Evolutionary conservation across 208 protist species (phyloP).

Genomic region (Leishmania major): DNA sequence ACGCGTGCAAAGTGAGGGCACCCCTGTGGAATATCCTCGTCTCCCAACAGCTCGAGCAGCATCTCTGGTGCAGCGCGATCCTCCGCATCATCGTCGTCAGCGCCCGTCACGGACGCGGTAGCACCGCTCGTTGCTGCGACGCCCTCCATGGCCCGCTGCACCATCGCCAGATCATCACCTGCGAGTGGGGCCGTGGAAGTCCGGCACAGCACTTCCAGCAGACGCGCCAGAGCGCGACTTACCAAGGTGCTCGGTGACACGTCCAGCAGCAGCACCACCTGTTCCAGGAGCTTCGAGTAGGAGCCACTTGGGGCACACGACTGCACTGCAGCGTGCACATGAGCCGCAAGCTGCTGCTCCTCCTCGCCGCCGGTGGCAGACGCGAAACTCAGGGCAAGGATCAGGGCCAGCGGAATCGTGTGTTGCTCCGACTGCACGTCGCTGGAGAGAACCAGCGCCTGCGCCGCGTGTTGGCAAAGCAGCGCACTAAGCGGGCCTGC

Average conservation of each 20-base stretch:
- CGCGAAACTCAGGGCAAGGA: constrained; percentile 14
- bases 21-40: constrained; percentile 35
- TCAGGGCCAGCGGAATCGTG: constrained; percentile 21
- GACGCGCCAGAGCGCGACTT: constrained; percentile 21
- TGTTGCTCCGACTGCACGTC: constrained; percentile 52
- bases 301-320: background rate
- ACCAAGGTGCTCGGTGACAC: constrained; percentile 51
- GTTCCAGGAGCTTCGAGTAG: constrained; percentile 41
- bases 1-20: constrained; percentile 54
- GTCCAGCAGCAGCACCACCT: constrained; percentile 73
- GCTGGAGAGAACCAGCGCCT: constrained; percentile 14
- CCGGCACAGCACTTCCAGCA: constrained; percentile 21
- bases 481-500: constrained; percentile 21
- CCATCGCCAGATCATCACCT: constrained; percentile 46
- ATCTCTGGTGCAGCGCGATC: constrained; percentile 45
- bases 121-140: background rate
- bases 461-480: constrained; percentile 19
- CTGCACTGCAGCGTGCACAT: constrained; percentile 1
- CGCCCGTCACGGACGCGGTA: background rate
- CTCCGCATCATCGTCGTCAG: constrained; percentile 29
- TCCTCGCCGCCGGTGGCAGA: background rate
- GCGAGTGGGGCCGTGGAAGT: constrained; percentile 1
- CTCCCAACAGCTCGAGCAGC: constrained; percentile 69
- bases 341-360: constrained; percentile 9
- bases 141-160: constrained; percentile 33